phyloP scores from a whole-genome alignment of 345 rosid species.

The Eutrema japonicum region DNA sequence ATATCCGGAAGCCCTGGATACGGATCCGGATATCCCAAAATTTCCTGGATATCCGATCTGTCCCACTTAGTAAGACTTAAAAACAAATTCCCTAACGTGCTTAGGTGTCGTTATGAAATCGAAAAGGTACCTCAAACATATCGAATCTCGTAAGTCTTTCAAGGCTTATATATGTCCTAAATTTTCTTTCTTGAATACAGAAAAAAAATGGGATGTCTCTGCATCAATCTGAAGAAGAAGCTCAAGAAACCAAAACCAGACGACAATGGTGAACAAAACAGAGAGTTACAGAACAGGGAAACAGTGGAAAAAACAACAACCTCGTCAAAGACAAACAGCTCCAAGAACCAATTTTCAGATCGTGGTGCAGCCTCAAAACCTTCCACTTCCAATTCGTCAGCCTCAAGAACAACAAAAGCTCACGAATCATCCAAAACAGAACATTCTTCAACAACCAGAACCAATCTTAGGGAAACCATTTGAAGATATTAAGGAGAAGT shows the following conservation, averaged over 20 bases:
- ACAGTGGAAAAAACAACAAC: constrained; percentile 22
- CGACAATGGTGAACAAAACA: constrained; percentile 18
- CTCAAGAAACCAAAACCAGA: constrained; percentile 34
- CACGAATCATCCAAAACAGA: constrained; percentile 5
- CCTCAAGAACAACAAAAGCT: constrained; percentile 37
- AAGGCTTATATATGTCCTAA: constrained; percentile 3
- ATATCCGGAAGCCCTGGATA: no score
- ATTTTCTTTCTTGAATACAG: neutral
- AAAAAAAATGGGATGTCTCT: constrained; percentile 39
- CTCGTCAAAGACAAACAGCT: constrained; percentile 37
- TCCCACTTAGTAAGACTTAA: neutral
- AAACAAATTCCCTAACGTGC: constrained; percentile 33
- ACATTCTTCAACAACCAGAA: constrained; percentile 36
- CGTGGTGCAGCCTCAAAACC: constrained; percentile 41
- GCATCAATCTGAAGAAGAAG: constrained; percentile 42
- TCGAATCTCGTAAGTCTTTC: neutral
- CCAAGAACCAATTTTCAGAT: constrained; percentile 36
- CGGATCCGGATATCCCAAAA: no score
- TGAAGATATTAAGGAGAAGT: constrained; percentile 64
- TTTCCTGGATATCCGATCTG: no score
- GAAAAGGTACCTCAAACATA: constrained; percentile 9
- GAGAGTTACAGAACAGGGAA: constrained; percentile 12
- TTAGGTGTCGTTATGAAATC: constrained; percentile 37
- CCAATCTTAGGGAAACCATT: constrained; percentile 70
- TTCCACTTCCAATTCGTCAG: constrained; percentile 34